Evolutionary conservation across 495 filamentous ascomycete species (phyloP).

Genomic region (Aspergillus coremiiformis): DNA sequence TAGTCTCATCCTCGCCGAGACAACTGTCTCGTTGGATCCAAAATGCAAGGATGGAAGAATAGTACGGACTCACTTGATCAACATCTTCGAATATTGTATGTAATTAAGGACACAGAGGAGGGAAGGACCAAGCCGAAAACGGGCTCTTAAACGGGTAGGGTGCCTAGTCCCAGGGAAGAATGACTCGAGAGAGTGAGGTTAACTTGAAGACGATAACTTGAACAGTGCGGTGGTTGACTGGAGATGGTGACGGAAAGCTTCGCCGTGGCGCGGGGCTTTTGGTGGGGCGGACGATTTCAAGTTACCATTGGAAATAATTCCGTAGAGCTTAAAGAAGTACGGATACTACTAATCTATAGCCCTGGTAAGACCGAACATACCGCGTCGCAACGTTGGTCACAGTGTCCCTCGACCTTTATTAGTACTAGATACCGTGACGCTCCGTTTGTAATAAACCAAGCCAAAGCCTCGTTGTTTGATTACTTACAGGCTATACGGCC

Average conservation of each 20-base stretch:
- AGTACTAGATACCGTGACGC: no score
- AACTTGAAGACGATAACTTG: no score
- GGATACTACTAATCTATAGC: neutral
- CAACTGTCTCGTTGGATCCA: neutral
- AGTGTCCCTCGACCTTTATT: neutral
- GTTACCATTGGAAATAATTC: neutral
- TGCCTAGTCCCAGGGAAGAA: neutral
- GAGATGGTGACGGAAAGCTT: constrained; percentile 13
- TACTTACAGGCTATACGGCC: no score
- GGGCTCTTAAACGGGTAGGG: neutral
- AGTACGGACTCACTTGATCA: constrained; percentile 48
- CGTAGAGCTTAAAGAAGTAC: neutral
- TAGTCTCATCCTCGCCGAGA: neutral
- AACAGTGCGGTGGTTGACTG: no score
- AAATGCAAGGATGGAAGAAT: neutral
- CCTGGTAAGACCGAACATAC: neutral
- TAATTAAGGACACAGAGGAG: neutral
- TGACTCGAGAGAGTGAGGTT: neutral
- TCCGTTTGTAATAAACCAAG: no score
- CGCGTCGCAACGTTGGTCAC: neutral
- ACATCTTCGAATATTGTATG: constrained; percentile 27
- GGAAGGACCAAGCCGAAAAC: neutral
- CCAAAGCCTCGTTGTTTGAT: no score
- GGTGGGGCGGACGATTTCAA: constrained; percentile 13
- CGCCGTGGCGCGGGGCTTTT: constrained; percentile 12